phyloP scores from a whole-genome alignment of 805 yeast genomes.

The Hanseniaspora valbyensis region DNA sequence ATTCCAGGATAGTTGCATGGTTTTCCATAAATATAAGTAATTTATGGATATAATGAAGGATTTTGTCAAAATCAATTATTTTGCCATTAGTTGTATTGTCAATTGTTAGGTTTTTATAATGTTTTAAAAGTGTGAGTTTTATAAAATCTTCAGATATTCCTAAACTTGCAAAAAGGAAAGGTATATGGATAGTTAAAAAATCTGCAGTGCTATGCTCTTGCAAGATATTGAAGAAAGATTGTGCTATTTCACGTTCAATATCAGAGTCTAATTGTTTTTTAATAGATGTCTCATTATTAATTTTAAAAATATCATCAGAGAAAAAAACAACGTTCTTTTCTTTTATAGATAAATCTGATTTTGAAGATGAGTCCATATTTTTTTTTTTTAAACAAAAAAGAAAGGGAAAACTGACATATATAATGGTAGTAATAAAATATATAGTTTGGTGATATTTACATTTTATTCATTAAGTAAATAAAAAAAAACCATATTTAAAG shows the following conservation, averaged over 20 bases:
- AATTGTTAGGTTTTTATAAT: neutral
- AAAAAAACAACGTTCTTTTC: conserved; percentile 8
- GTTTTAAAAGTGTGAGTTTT: conserved; percentile 1
- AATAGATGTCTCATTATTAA: neutral
- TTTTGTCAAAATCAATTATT: conserved; percentile 39
- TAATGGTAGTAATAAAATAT: no score
- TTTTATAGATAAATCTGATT: neutral
- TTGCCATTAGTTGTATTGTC: conserved; percentile 22
- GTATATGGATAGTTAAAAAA: neutral
- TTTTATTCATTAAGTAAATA: no score
- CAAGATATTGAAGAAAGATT: conserved; percentile 3
- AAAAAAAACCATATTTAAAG: neutral
- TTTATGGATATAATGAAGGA: conserved; percentile 33
- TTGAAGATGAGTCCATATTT: neutral
- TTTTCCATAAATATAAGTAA: conserved; percentile 34
- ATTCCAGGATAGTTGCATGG: conserved; percentile 28
- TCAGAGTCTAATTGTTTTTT: neutral
- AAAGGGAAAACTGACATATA: no score
- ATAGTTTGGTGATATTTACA: no score
- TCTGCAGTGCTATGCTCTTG: conserved; percentile 1
- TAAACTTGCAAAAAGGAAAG: neutral
- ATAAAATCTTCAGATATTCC: neutral
- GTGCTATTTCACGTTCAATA: conserved; percentile 11
- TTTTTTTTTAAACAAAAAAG: no score
- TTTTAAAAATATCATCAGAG: conserved; percentile 7